Evolutionary conservation across 306 rosid species (phyloP).

Genomic region (Luffa aegyptiaca): DNA sequence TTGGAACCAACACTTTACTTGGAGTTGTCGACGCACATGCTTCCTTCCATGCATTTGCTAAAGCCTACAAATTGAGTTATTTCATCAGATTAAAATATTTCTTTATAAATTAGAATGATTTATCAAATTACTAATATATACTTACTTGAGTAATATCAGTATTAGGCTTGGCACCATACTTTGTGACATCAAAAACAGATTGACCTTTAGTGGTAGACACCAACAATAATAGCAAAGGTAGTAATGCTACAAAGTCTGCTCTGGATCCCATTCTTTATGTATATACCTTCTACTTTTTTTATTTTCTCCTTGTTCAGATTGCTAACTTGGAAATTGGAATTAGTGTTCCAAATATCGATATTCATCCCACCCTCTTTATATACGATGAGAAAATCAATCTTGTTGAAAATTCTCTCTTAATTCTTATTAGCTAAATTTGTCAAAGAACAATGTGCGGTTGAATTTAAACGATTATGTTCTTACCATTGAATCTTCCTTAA

Average conservation of each 20-base stretch:
- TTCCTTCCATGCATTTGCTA: slow-evolving; percentile 22
- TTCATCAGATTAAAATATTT: not conserved
- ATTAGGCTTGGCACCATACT: slow-evolving; percentile 12
- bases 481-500: not conserved
- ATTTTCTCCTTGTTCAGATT: not conserved
- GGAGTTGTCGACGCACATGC: slow-evolving; percentile 22
- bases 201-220: not conserved
- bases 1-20: slow-evolving; percentile 13
- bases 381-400: too few species aligned
- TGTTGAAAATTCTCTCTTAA: too few species aligned
- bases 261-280: not conserved
- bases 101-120: not conserved
- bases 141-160: slow-evolving; percentile 13
- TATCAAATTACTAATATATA: not conserved
- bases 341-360: not conserved
- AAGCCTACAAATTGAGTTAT: not conserved
- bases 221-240: not conserved
- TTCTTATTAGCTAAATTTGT: not conserved
- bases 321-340: not conserved
- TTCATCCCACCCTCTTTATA: not conserved
- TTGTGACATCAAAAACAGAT: slow-evolving; percentile 6
- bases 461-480: not conserved
- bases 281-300: not conserved
- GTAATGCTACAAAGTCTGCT: not conserved
- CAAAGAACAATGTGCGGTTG: not conserved